Evolutionary conservation across 768 basidiomycete genomes (phyloP).

Genomic region (Lentinus tigrinus): DNA sequence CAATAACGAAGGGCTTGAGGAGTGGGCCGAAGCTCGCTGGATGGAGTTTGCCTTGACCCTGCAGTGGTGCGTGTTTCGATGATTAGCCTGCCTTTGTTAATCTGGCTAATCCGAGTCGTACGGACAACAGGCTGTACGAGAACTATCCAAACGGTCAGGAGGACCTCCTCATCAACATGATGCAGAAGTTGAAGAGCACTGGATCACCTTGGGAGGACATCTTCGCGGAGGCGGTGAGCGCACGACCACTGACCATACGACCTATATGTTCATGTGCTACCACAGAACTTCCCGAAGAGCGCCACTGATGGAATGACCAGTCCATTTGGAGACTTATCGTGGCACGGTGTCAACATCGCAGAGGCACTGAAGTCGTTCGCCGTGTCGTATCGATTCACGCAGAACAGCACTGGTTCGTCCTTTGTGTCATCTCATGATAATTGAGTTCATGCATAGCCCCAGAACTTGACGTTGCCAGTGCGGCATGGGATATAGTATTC

Average conservation of each 20-base stretch:
- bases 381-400: conserved; percentile 52
- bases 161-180: conserved; percentile 50
- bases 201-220: conserved; percentile 58
- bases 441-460: background rate
- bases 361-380: conserved; percentile 56
- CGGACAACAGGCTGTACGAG: conserved; percentile 47
- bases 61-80: conserved; percentile 47
- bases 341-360: conserved; percentile 61
- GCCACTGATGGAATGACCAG: conserved; percentile 39
- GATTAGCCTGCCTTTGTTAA: no score
- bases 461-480: conserved; percentile 51
- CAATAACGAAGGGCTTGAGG: conserved; percentile 49
- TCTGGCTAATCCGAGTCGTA: no score
- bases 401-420: conserved; percentile 48
- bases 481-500: conserved; percentile 56
- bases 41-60: background rate
- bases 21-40: conserved; percentile 47
- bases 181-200: conserved; percentile 49
- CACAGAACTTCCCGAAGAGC: conserved; percentile 45
- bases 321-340: conserved; percentile 46
- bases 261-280: background rate
- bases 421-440: background rate
- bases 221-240: conserved; percentile 40
- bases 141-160: conserved; percentile 49
- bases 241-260: background rate